Evolutionary conservation across 768 basidiomycete genomes (phyloP).

Genomic region (Rhodotorula babjevae): DNA sequence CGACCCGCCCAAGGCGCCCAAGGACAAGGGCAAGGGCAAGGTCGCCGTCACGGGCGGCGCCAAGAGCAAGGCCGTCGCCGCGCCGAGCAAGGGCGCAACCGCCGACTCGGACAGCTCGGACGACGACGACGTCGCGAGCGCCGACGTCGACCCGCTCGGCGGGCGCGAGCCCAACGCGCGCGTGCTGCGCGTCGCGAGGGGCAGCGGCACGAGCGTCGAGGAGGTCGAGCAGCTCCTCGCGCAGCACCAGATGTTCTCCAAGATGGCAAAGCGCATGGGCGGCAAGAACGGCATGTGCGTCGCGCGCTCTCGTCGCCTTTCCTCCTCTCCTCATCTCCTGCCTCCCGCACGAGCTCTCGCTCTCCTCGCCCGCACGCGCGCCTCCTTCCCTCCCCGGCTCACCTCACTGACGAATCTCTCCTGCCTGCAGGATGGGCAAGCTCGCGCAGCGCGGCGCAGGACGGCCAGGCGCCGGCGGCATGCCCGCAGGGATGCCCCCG

Average conservation of each 20-base stretch:
- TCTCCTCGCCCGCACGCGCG: too few species aligned
- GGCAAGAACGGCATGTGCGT: constrained; percentile 89
- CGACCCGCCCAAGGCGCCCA: constrained; percentile 46
- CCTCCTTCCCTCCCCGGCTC: neutral
- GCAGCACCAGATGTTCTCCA: constrained; percentile 98
- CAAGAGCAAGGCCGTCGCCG: neutral
- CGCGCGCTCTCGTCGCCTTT: neutral
- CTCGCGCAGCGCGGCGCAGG: constrained; percentile 65
- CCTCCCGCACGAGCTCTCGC: neutral
- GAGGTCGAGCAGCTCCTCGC: constrained; percentile 97
- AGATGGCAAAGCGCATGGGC: constrained; percentile 96
- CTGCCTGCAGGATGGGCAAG: constrained; percentile 72
- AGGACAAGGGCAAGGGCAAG: constrained; percentile 23
- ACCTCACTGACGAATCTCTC: neutral
- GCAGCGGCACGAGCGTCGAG: constrained; percentile 87
- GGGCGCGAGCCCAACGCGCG: constrained; percentile 74
- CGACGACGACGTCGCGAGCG: neutral
- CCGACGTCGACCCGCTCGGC: constrained; percentile 44
- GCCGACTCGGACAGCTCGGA: constrained; percentile 48
- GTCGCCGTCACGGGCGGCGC: neutral
- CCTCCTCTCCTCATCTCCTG: too few species aligned
- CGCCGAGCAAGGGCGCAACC: constrained; percentile 14
- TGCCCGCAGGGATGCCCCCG: constrained; percentile 21
- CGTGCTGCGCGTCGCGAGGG: constrained; percentile 80
- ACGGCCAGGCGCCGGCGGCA: constrained; percentile 66